Conservation (phyloP, 805 yeast species). For the Barnettozyma vustinii region DNA sequence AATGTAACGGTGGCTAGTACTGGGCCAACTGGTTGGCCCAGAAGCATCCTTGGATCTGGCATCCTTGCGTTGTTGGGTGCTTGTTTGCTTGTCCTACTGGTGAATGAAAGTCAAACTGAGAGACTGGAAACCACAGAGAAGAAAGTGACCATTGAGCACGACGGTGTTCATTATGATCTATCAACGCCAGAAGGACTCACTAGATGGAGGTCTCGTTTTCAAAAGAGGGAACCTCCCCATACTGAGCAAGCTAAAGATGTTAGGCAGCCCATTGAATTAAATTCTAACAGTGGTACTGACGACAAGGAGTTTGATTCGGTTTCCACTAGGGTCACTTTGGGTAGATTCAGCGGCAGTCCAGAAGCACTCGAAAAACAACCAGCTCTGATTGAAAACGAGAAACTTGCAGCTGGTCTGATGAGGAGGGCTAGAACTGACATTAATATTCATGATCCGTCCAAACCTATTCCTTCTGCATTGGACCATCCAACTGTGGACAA, state of each 20-base stretch:
- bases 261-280: not conserved
- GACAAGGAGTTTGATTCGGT: not conserved
- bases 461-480: conserved; percentile 22
- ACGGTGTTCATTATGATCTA: not conserved
- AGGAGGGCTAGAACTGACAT: conserved; percentile 18
- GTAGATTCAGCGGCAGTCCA: not conserved
- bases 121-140: not conserved
- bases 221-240: not conserved
- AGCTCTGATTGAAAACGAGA: not conserved
- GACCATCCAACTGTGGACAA: conserved; percentile 26
- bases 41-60: not conserved
- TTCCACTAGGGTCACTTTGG: conserved; percentile 1
- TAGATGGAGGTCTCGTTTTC: not conserved
- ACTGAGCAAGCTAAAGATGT: not conserved
- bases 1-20: not conserved
- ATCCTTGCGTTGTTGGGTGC: not conserved
- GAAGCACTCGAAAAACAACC: not conserved
- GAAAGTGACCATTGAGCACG: not conserved
- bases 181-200: not conserved
- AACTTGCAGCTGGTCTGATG: not conserved
- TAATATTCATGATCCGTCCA: conserved; percentile 17
- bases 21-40: not conserved
- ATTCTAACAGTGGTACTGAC: not conserved
- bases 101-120: not conserved
- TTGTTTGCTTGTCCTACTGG: not conserved